These are phyloP conservation scores for Podaxis pistillaris DNA, from an alignment of 768 basidiomycete species.

Conservation along the genomic window DNA sequence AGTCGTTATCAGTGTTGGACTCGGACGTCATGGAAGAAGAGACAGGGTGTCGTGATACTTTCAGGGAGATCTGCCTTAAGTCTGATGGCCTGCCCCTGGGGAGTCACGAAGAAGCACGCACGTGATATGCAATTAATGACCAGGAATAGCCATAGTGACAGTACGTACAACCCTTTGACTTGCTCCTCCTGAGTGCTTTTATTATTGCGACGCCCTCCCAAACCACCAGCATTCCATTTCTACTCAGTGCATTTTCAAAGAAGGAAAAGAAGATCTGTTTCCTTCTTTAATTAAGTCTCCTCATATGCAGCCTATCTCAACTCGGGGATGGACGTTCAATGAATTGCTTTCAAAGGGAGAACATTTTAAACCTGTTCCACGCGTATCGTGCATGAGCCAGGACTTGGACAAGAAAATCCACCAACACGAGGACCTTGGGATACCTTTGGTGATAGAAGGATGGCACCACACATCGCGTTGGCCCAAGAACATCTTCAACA, in stretches of 20 bases:
- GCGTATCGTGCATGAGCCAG: slow-evolving; percentile 31
- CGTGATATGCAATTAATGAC: slow-evolving; percentile 1
- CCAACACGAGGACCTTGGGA: slow-evolving; percentile 47
- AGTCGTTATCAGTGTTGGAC: slow-evolving; percentile 44
- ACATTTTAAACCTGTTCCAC: slow-evolving; percentile 37
- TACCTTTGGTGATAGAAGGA: slow-evolving; percentile 63
- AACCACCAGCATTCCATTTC: neutral
- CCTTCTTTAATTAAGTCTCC: neutral
- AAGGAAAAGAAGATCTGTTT: neutral
- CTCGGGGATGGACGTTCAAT: slow-evolving; percentile 51
- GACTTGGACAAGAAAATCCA: slow-evolving; percentile 37
- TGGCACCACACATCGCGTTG: slow-evolving; percentile 56
- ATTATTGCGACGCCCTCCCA: neutral
- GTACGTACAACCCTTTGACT: no score
- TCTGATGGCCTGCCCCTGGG: neutral
- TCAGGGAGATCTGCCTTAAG: no score
- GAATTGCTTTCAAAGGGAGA: slow-evolving; percentile 33
- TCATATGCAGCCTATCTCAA: slow-evolving; percentile 27
- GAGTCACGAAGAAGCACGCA: neutral
- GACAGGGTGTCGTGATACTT: slow-evolving; percentile 11
- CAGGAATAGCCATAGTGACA: neutral
- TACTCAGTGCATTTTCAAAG: neutral
- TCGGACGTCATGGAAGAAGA: slow-evolving; percentile 33
- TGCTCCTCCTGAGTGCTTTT: no score
- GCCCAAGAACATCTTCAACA: slow-evolving; percentile 51